phyloP scores from a whole-genome alignment of 345 rosid species.

The Euphorbia lathyris region DNA sequence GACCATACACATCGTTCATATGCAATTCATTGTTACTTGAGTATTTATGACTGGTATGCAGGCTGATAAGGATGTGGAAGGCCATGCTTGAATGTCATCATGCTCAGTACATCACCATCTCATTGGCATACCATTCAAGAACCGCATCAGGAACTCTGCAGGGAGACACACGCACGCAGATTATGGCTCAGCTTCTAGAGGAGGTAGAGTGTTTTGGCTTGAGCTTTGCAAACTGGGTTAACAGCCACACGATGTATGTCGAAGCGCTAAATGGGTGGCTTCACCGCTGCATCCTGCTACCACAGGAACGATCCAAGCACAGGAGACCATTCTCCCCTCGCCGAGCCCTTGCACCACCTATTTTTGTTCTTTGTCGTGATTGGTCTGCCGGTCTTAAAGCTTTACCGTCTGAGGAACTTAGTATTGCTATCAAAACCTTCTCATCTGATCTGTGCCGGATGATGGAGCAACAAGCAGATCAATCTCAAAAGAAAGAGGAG shows the following conservation, averaged over 20 bases:
- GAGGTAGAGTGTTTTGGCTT: slow-evolving; percentile 82
- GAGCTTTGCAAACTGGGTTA: slow-evolving; percentile 73
- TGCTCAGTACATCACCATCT: slow-evolving; percentile 86
- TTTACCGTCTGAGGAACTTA: slow-evolving; percentile 66
- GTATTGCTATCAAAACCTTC: slow-evolving; percentile 54
- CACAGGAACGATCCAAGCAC: slow-evolving; percentile 62
- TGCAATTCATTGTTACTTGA: background rate
- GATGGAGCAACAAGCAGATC: slow-evolving; percentile 38
- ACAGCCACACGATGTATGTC: slow-evolving; percentile 59
- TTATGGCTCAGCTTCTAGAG: slow-evolving; percentile 56
- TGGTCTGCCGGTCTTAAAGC: slow-evolving; percentile 71
- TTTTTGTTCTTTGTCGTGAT: slow-evolving; percentile 75
- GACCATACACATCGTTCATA: too few species aligned
- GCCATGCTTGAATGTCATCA: slow-evolving; percentile 94
- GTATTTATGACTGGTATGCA: slow-evolving; percentile 29
- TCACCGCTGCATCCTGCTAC: slow-evolving; percentile 68
- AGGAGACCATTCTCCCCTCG: slow-evolving; percentile 73
- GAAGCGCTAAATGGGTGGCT: slow-evolving; percentile 83
- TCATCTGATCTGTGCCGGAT: slow-evolving; percentile 47
- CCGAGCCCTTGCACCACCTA: slow-evolving; percentile 65
- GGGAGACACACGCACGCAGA: slow-evolving; percentile 37
- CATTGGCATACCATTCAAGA: slow-evolving; percentile 85
- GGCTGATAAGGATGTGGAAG: slow-evolving; percentile 92
- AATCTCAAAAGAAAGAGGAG: slow-evolving; percentile 18
- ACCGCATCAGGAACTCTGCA: slow-evolving; percentile 35